Percentiles rank a stretch among this genome's conserved stretches.
These are phyloP conservation scores for Clarkia xantiana DNA, from an alignment of 345 rosid species.

Conservation along the genomic window DNA sequence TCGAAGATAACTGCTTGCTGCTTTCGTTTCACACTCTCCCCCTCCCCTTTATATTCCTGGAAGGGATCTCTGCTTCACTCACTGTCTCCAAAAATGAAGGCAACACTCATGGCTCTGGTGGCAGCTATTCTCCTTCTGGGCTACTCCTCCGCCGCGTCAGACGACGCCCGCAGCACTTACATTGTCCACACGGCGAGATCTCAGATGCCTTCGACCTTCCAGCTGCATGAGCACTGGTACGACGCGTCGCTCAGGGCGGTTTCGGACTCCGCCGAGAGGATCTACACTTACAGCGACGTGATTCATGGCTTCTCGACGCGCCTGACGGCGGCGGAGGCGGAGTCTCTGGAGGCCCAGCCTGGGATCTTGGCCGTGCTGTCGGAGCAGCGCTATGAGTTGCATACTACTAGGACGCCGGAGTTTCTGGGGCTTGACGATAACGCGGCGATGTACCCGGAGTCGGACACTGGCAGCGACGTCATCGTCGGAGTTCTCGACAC, in stretches of 20 bases:
- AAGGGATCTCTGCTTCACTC: not conserved
- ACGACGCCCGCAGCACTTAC: conserved; percentile 32
- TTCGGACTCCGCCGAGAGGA: conserved; percentile 33
- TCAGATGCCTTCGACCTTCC: conserved; percentile 48
- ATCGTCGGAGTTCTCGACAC: conserved; percentile 45
- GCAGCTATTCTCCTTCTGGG: conserved; percentile 17
- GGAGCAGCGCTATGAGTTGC: conserved; percentile 37
- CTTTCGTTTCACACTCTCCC: not conserved
- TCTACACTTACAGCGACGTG: conserved; percentile 41
- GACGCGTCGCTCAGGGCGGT: conserved; percentile 55
- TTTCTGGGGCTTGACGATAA: conserved; percentile 38
- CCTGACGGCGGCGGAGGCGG: conserved; percentile 29
- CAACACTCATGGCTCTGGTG: not conserved
- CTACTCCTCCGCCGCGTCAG: conserved; percentile 15
- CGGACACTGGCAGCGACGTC: conserved; percentile 20
- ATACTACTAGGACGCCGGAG: conserved; percentile 48
- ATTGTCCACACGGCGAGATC: conserved; percentile 79
- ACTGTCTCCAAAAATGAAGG: conserved; percentile 1
- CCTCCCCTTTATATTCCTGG: not conserved
- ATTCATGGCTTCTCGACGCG: conserved; percentile 48
- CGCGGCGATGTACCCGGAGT: conserved; percentile 19
- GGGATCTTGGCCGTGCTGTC: conserved; percentile 37
- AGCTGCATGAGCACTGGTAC: conserved; percentile 72
- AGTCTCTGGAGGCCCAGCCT: conserved; percentile 23
- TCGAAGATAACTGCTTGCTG: no score